These are phyloP conservation scores for Zymoseptoria tritici DNA, from an alignment of 2,329 filamentous ascomycete genomes.

Conservation along the genomic window DNA sequence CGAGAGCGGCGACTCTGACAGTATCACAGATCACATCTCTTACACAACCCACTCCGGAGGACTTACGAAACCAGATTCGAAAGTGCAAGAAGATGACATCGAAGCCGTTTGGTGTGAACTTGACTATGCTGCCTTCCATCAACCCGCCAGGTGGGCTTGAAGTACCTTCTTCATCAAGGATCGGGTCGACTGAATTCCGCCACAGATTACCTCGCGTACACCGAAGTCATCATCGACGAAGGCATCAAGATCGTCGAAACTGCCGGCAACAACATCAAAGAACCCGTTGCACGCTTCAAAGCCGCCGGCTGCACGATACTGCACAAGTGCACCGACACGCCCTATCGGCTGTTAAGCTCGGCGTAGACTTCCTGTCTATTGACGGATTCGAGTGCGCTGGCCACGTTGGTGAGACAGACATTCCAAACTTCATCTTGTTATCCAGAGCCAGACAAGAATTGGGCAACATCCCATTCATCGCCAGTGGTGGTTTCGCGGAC, in stretches of 20 bases:
- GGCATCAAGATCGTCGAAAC: slow-evolving; percentile 86
- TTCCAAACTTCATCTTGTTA: slow-evolving; percentile 81
- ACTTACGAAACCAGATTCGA: slow-evolving; percentile 84
- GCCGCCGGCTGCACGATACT: slow-evolving; percentile 67
- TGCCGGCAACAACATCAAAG: slow-evolving; percentile 78
- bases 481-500: slow-evolving; percentile 87
- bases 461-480: slow-evolving; percentile 81
- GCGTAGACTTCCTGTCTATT: slow-evolving; percentile 90
- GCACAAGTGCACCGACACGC: slow-evolving; percentile 97
- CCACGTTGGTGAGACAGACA: slow-evolving; percentile 77
- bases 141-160: slow-evolving; percentile 54
- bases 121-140: slow-evolving; percentile 82
- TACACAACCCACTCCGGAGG: slow-evolving; percentile 84
- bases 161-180: not conserved
- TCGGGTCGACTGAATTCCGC: not conserved
- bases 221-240: slow-evolving; percentile 84
- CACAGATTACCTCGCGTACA: slow-evolving; percentile 75
- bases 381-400: slow-evolving; percentile 95
- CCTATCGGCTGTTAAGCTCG: slow-evolving; percentile 82
- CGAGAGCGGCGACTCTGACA: not conserved
- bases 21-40: slow-evolving; percentile 57
- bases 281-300: slow-evolving; percentile 81
- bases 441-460: slow-evolving; percentile 75
- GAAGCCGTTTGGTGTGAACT: slow-evolving; percentile 81
- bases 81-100: slow-evolving; percentile 71